Percentiles rank a stretch among this genome's conserved stretches.
These are phyloP conservation scores for Cardamine occulta DNA, from an alignment of 345 rosid genomes.

Conservation along the genomic window DNA sequence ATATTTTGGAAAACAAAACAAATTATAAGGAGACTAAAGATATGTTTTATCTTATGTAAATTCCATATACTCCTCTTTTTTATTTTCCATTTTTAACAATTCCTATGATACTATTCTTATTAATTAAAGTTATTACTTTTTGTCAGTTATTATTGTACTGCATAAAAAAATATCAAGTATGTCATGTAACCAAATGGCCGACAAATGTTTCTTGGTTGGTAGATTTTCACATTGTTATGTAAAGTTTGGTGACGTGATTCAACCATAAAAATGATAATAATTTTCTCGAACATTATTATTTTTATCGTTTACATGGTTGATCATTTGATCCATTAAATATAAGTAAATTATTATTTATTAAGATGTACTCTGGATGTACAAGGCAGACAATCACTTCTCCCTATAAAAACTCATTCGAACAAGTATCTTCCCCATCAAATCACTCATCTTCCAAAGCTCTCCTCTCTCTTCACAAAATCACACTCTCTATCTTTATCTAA, in stretches of 20 bases:
- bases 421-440: conserved; percentile 29
- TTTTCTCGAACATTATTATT: background rate
- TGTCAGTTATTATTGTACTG: conserved; percentile 2
- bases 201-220: conserved; percentile 43
- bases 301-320: background rate
- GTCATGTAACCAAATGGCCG: conserved; percentile 44
- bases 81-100: background rate
- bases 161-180: conserved; percentile 33
- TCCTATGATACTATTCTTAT: background rate
- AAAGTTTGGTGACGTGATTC: conserved; percentile 37
- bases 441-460: conserved; percentile 20
- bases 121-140: background rate
- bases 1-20: background rate
- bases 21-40: background rate
- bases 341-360: background rate
- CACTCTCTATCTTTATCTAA: conserved; percentile 10
- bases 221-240: conserved; percentile 40
- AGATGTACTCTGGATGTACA: background rate
- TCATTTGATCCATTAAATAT: background rate
- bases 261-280: conserved; percentile 16
- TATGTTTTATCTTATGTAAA: background rate
- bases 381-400: conserved; percentile 26
- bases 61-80: background rate
- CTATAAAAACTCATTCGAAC: conserved; percentile 37
- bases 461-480: conserved; percentile 18